Evolutionary conservation across 257 asterid genomes (phyloP).

Genomic region (Gardenia jasminoides): DNA sequence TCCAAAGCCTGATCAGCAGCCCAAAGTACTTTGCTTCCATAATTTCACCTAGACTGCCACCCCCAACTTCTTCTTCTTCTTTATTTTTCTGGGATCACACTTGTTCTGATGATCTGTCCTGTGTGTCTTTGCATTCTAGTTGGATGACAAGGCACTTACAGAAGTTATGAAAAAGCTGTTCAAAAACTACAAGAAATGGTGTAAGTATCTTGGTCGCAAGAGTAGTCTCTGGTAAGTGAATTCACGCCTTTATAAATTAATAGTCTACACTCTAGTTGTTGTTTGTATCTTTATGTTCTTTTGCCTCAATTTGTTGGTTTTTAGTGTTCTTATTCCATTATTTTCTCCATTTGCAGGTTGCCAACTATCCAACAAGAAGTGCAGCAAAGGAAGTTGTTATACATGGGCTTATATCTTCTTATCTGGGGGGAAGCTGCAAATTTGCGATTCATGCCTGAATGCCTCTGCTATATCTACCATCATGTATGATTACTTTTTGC

Average conservation of each 20-base stretch:
- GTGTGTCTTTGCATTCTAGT: conserved; percentile 32
- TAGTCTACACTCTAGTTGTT: background rate
- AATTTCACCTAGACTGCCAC: conserved; percentile 12
- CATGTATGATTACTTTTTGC: conserved; percentile 48
- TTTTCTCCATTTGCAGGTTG: conserved; percentile 56
- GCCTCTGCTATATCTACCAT: conserved; percentile 95
- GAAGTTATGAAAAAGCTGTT: conserved; percentile 94
- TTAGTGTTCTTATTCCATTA: conserved; percentile 5
- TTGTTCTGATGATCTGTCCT: conserved; percentile 5
- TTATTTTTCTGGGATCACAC: too few species aligned
- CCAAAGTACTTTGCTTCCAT: conserved; percentile 54
- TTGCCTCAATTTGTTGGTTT: conserved; percentile 4
- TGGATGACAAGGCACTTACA: conserved; percentile 94
- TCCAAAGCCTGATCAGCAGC: conserved; percentile 93
- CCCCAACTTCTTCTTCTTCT: too few species aligned
- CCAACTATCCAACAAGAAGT: conserved; percentile 98
- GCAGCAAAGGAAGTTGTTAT: conserved; percentile 89
- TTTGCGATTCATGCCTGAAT: conserved; percentile 97
- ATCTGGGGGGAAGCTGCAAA: conserved; percentile 99
- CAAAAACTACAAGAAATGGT: conserved; percentile 97
- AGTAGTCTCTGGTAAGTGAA: conserved; percentile 89
- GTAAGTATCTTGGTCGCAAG: conserved; percentile 94
- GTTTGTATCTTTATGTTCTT: background rate
- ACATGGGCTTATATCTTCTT: conserved; percentile 95
- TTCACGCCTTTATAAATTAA: conserved; percentile 2